Evolutionary conservation across 768 basidiomycete species (phyloP), one percentile per base, ranked within the genome.

Genomic region (Phanerochaete carnosa): DNA sequence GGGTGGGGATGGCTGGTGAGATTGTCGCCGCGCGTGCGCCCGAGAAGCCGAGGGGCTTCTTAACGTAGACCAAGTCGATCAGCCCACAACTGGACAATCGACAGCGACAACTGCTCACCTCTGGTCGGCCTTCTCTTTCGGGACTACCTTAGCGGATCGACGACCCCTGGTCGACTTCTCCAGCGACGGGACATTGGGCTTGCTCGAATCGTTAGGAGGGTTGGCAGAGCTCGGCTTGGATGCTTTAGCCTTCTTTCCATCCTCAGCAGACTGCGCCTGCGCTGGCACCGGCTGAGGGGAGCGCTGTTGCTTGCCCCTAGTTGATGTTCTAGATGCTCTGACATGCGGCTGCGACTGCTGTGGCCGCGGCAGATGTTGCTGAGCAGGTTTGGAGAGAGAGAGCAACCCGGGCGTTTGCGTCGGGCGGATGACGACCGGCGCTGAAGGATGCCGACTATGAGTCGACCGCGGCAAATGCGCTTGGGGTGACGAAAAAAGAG

Each of bases 391-490:
- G 57, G 87, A 83, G 53, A 92, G 79, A 51, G 85, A 82, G 55
- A 92, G 80, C 9, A 92, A 79, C 69, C 90, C 90, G 0, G 89
- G 90, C 0, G 84, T 89, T 57, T 81, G 80, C 13, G 90, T 89
- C 2, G 90, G 84, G 70, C 89, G 87, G 62, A 86, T 79, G 66
- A 87, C 82, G 35, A 84, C 79, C 8, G 87, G 86, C 0, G 89
- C 89, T 0, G 89, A 90, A 22, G 89, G 85, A 68, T 85, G 83
- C 57, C 90, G 79, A 62, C 83, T 78, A 71, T 89, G 89, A 23
- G 45, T 65, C 45, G 65, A 60, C 25, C 77, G 70, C 43, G 72
- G 68, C 23, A 35, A 54, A 35, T 57, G 51, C 22, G 50, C 61
- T 35, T 67, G 56, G 0, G 66, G 66, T 0, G 76, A 65, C 33